Conservation (phyloP, 805 yeast species). For the Candida coleopterorum region DNA sequence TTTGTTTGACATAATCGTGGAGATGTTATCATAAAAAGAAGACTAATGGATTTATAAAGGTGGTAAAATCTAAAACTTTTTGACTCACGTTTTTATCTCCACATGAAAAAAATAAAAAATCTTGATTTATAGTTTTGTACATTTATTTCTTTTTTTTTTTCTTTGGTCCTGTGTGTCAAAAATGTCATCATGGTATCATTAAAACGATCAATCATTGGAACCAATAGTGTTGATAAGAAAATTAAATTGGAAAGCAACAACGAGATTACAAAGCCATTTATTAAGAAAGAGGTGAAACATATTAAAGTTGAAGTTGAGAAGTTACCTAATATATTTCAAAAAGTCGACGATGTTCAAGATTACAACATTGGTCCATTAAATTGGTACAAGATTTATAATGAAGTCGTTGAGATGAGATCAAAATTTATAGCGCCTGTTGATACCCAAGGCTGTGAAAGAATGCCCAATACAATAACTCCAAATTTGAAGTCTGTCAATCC, state of each 20-base stretch:
- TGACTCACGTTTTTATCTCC: constrained; percentile 4
- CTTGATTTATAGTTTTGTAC: too few species aligned
- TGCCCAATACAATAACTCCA: constrained; percentile 42
- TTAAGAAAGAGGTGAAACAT: constrained; percentile 4
- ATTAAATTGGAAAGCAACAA: not conserved
- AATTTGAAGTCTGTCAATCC: constrained; percentile 30
- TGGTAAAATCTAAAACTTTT: not conserved
- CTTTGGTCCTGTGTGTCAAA: too few species aligned
- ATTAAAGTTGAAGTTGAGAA: constrained; percentile 8
- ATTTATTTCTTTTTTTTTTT: too few species aligned
- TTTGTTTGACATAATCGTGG: constrained; percentile 1
- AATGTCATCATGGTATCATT: too few species aligned
- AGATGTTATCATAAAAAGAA: too few species aligned
- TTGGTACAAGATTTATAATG: constrained; percentile 55
- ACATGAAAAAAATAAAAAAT: not conserved
- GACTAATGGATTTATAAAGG: not conserved
- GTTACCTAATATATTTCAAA: constrained; percentile 11
- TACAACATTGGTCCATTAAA: constrained; percentile 28
- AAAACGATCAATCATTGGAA: not conserved
- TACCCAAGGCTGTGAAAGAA: constrained; percentile 74
- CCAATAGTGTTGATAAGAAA: not conserved
- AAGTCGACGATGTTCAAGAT: constrained; percentile 5
- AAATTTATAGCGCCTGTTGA: constrained; percentile 80
- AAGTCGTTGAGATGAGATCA: constrained; percentile 62
- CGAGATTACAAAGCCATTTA: not conserved